Evolutionary conservation across 306 rosid genomes (phyloP).

Genomic region (Vigna radiata): DNA sequence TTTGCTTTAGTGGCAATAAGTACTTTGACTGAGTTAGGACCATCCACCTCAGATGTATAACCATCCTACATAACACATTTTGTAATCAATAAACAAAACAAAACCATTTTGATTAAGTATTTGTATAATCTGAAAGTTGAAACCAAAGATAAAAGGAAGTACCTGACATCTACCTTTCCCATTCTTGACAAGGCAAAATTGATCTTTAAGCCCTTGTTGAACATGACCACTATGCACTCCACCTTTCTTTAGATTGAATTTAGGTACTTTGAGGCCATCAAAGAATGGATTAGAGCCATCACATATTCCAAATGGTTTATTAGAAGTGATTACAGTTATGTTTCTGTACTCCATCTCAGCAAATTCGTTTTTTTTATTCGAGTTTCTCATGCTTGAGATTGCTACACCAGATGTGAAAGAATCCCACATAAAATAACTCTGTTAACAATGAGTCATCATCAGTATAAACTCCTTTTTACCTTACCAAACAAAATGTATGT

Average conservation of each 20-base stretch:
- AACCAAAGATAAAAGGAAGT: constrained; percentile 33
- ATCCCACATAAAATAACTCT: constrained; percentile 99
- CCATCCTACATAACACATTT: constrained; percentile 74
- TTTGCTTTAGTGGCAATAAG: constrained; percentile 92
- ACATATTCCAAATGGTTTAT: constrained; percentile 72
- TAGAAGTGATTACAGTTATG: constrained; percentile 85
- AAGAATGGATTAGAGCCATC: constrained; percentile 92
- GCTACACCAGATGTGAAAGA: constrained; percentile 87
- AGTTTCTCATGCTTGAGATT: constrained; percentile 74
- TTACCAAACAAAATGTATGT: neutral
- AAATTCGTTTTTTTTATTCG: constrained; percentile 72
- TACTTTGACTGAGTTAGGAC: constrained; percentile 67
- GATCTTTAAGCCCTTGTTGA: constrained; percentile 77
- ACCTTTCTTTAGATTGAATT: constrained; percentile 65
- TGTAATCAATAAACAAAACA: constrained; percentile 26
- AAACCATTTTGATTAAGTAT: neutral
- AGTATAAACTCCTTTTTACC: constrained; percentile 22
- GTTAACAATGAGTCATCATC: constrained; percentile 39
- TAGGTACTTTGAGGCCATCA: constrained; percentile 66
- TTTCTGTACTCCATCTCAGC: constrained; percentile 86
- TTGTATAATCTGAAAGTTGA: neutral
- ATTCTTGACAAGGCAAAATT: constrained; percentile 69
- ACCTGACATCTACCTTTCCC: constrained; percentile 89
- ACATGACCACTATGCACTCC: constrained; percentile 94
- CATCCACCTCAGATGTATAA: constrained; percentile 69